These are phyloP conservation scores for Emmonsia crescens DNA, from an alignment of 2,329 filamentous ascomycete species.

Conservation along the genomic window DNA sequence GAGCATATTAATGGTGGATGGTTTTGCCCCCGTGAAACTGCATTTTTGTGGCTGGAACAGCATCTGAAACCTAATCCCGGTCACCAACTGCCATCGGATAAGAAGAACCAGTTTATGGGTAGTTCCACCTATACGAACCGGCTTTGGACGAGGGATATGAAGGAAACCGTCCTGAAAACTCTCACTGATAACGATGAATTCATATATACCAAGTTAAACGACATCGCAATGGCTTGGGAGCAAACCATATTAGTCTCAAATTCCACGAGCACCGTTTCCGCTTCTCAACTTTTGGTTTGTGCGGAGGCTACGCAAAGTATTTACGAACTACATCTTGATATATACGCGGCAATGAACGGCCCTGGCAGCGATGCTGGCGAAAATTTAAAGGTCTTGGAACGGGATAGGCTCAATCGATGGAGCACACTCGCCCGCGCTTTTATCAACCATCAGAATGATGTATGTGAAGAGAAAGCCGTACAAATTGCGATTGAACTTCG, in stretches of 20 bases:
- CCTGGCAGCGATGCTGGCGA: conserved; percentile 46
- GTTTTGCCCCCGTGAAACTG: conserved; percentile 41
- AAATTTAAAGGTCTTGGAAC: conserved; percentile 42
- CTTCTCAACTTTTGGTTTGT: conserved; percentile 24
- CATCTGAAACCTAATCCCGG: conserved; percentile 37
- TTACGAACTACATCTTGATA: conserved; percentile 57
- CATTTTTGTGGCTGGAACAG: conserved; percentile 43
- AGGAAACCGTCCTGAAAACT: conserved; percentile 43
- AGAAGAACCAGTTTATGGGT: conserved; percentile 1
- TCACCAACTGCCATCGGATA: conserved; percentile 7
- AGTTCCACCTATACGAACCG: conserved; percentile 43
- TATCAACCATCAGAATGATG: conserved; percentile 34
- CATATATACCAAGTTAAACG: conserved; percentile 35
- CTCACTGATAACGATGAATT: conserved; percentile 45
- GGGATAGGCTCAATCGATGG: conserved; percentile 52
- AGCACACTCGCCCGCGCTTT: conserved; percentile 45
- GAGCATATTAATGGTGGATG: conserved; percentile 37
- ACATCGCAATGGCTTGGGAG: conserved; percentile 23
- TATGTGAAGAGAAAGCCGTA: conserved; percentile 19
- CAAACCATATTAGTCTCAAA: conserved; percentile 18
- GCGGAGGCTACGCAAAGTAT: conserved; percentile 49
- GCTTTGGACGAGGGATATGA: conserved; percentile 46
- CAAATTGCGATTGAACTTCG: conserved; percentile 43
- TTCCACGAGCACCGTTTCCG: conserved; percentile 17
- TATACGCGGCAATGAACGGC: conserved; percentile 53